Base-by-base conservation (phyloP, 2,329 filamentous ascomycete genomes). In the Verticillium zaregamsianum region DNA sequence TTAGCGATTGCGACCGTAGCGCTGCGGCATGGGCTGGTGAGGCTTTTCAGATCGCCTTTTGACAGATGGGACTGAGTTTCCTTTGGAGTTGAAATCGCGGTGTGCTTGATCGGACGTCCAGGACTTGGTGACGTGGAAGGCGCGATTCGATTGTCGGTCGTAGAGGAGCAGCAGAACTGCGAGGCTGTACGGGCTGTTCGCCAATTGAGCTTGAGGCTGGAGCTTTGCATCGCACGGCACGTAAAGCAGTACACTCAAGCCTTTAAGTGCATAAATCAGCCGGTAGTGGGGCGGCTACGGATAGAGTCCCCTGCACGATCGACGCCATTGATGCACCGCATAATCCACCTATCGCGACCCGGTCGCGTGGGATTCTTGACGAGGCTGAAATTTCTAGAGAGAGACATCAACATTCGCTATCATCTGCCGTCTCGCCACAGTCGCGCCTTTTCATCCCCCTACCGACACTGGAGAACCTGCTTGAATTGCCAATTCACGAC, bases 351-450 rank as follows among this genome's bases (percentile, higher is more conserved):
- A 23, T 59, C 52, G 39, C 35, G 55, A 25, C 23, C 35, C 20
- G 14, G 37, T 45, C 45, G 37, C 57, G 20, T 54, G 23, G 56
- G 59, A 54, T 25, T 55, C 45, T 52, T 65, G 60, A 68, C 71
- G 72, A 74, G 71, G 72, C 72, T 74, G 71, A 74, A 74, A 73
- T 72, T 74, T 73, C 61, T 59, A 15, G 31, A 52, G 37, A 52
- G 37, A 31, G 2, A 31, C 49, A 61, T 28, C 28, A 39, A 40
- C 49, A 57, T 23, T 49, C 12, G 45, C 45, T n/a, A 23, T 49
- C 45, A 23, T 23, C 45, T 25, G 9, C 23, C n/a, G 20, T 14
- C 57, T 45, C 40, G 32, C 32, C 45, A 33, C 32, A n/a, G 4
- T 39, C 9, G 28, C 25, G 28, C 31, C 55, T 15, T 14, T 7